Evolutionary conservation across 371 early-diverging fungal genomes (phyloP), one percentile per base, ranked within the genome.

Genomic region (Cokeromyces recurvatus): DNA sequence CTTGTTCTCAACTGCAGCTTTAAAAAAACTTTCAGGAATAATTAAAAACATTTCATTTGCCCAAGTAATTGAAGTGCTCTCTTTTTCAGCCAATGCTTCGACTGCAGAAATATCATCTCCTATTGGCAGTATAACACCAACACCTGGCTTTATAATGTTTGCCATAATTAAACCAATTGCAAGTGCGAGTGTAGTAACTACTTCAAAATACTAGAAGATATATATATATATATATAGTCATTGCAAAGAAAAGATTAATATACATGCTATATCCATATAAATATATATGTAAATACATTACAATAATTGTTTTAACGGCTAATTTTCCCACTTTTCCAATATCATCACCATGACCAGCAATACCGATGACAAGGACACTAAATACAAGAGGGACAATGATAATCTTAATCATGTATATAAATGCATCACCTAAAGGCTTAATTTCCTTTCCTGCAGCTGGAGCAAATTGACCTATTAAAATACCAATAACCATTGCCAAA

Each of bases 381-480:
- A 87, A 87, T 39, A 90, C 82, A 32, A 90, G 64, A 36, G 91
- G 89, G 3, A 72, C 77, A 34, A 84, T 85, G 36, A 87, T 60
- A 37, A 74, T 70, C 32, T 82, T 78, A 53, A 90, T 79, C 84
- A 88, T 83, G 20, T 68, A 71, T 58, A 89, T 62, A 46, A 84
- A 86, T n/a, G 76, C 66, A 4, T 63, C 65, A 23, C 81, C 80
- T 16, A 86, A 46, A 10, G 78, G 75, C 20, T 70, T 66, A 38
- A 82, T 53, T 27, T 74, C 48, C 32, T 55, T 46, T 5, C 64
- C 66, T n/a, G 70, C 64, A 31, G 48, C 46, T 15, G 84, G 82
- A 0, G 79, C 78, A 48, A 76, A 61, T 16, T 69, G 54, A 20
- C 90, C 87, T 24, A 84, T 41, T 9, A 84, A 34, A 47, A 87